Evolutionary conservation across 495 filamentous ascomycete species (phyloP).

Genomic region (Talaromyces liani): DNA sequence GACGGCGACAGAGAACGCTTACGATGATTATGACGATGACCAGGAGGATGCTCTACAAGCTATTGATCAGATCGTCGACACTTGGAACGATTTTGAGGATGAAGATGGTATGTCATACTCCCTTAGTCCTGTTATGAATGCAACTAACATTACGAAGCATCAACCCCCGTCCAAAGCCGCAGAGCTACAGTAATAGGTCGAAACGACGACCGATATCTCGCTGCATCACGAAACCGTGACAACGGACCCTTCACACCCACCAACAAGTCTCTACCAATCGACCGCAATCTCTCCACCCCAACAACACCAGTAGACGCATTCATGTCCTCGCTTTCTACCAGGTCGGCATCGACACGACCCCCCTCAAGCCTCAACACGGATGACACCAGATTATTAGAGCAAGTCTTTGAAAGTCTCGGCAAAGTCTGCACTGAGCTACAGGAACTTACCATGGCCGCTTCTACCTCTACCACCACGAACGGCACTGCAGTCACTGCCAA

Average conservation of each 20-base stretch:
- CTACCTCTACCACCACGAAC: constrained; percentile 30
- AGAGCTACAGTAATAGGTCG: background rate
- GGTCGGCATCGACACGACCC: background rate
- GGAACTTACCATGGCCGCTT: constrained; percentile 39
- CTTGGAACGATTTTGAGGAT: constrained; percentile 6
- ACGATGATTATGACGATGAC: constrained; percentile 36
- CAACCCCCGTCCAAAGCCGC: constrained; percentile 5
- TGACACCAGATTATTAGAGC: constrained; percentile 69
- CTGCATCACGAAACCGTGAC: background rate
- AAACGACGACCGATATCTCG: background rate
- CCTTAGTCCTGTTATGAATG: background rate
- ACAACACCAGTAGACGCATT: constrained; percentile 8
- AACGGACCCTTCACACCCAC: constrained; percentile 10
- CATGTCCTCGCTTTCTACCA: constrained; percentile 5
- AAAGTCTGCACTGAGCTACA: constrained; percentile 62
- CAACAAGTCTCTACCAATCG: background rate
- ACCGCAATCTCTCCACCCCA: background rate
- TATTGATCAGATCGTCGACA: constrained; percentile 3
- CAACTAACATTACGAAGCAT: background rate
- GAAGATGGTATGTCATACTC: constrained; percentile 6
- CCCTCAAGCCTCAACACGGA: constrained; percentile 53
- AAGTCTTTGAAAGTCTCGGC: constrained; percentile 65
- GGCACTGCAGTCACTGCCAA: constrained; percentile 15
- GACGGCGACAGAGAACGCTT: constrained; percentile 65
- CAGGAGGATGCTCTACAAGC: constrained; percentile 19